Conservation (phyloP, 2,329 filamentous ascomycete species). For the Verticillium tricorpus region DNA sequence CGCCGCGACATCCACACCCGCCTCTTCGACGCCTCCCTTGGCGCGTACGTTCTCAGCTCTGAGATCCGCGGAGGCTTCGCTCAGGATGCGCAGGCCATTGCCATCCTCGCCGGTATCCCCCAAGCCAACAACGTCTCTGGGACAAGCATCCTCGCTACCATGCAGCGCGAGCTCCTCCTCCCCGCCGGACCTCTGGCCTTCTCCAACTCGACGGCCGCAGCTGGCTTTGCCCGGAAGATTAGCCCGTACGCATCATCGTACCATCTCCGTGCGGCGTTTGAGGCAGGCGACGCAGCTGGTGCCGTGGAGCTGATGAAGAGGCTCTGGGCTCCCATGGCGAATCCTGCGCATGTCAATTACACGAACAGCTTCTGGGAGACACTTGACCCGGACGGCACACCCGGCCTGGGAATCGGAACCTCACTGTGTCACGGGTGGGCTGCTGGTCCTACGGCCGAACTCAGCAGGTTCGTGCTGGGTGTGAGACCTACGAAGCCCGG, state of each 20-base stretch:
- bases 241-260: conserved; percentile 24
- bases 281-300: conserved; percentile 5
- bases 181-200: conserved; percentile 17
- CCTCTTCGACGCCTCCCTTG: conserved; percentile 19
- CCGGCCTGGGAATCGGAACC: conserved; percentile 20
- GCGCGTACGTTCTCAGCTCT: conserved; percentile 17
- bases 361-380: conserved; percentile 26
- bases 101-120: conserved; percentile 23
- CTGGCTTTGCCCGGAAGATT: conserved; percentile 16
- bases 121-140: conserved; percentile 8
- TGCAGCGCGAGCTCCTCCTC: conserved; percentile 8
- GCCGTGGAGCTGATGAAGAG: conserved; percentile 13
- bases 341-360: conserved; percentile 19
- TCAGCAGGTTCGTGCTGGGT: conserved; percentile 23
- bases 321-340: conserved; percentile 23
- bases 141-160: conserved; percentile 13
- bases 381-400: conserved; percentile 15
- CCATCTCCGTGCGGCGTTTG: conserved; percentile 23
- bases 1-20: conserved; percentile 18
- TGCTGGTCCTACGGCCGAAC: conserved; percentile 25
- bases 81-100: conserved; percentile 26
- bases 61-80: conserved; percentile 15
- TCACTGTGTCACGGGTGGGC: conserved; percentile 29
- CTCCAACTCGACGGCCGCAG: conserved; percentile 6
- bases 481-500: conserved; percentile 16